phyloP scores from a whole-genome alignment of 495 filamentous ascomycete genomes.

The Geopyxis carbonaria region DNA sequence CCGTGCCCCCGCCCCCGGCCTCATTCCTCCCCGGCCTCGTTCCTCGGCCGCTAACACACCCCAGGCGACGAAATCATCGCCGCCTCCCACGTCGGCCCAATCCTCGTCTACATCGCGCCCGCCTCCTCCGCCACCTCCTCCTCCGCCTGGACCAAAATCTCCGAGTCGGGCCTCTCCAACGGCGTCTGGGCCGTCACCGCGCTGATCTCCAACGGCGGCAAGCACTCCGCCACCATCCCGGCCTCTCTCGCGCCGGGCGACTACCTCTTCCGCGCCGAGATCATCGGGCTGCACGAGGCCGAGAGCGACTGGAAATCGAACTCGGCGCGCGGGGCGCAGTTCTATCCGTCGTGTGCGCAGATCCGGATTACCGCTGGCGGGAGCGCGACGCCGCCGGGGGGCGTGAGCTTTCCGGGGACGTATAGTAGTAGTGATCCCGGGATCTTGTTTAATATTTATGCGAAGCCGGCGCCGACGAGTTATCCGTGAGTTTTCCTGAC shows the following conservation, averaged over 20 bases:
- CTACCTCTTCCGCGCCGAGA: slow-evolving; percentile 67
- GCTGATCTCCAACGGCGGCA: slow-evolving; percentile 14
- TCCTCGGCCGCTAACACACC: too few relatives aligned
- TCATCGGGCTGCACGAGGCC: slow-evolving; percentile 60
- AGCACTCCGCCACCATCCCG: slow-evolving; percentile 52
- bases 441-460: slow-evolving; percentile 50
- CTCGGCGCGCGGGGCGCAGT: slow-evolving; percentile 47
- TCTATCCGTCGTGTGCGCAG: slow-evolving; percentile 70
- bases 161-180: slow-evolving; percentile 28
- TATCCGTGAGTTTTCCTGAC: too few relatives aligned
- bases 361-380: slow-evolving; percentile 51
- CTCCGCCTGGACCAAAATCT: slow-evolving; percentile 36
- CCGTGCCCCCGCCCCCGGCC: too few relatives aligned
- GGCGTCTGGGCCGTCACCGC: slow-evolving; percentile 19
- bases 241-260: slow-evolving; percentile 44
- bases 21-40: too few relatives aligned
- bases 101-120: slow-evolving; percentile 34
- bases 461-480: slow-evolving; percentile 20
- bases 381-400: slow-evolving; percentile 35
- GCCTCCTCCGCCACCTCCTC: slow-evolving; percentile 28
- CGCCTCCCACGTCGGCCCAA: slow-evolving; percentile 33
- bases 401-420: slow-evolving; percentile 43
- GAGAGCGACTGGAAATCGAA: slow-evolving; percentile 25
- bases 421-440: slow-evolving; percentile 46
- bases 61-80: slow-evolving; percentile 37